Evolutionary conservation across 352 stramenopile species (phyloP).

Genomic region (Phytophthora brassicae): DNA sequence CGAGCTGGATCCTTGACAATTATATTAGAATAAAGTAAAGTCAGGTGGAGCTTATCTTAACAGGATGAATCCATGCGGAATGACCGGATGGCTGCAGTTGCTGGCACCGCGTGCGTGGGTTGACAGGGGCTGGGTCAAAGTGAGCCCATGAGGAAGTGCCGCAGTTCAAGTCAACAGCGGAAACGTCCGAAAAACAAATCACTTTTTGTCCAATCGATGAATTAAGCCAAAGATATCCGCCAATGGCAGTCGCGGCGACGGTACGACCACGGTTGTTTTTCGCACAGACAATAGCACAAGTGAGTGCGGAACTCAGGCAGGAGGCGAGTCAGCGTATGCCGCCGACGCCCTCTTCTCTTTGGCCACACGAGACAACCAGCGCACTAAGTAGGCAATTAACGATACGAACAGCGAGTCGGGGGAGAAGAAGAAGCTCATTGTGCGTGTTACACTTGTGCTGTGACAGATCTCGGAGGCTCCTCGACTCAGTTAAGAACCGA

Average conservation of each 20-base stretch:
- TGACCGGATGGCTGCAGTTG: background rate
- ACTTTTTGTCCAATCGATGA: slow-evolving; percentile 29
- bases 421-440: slow-evolving; percentile 8
- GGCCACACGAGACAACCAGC: slow-evolving; percentile 8
- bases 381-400: slow-evolving; percentile 12
- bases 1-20: background rate
- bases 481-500: background rate
- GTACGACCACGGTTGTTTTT: slow-evolving; percentile 42
- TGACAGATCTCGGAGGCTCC: slow-evolving; percentile 32
- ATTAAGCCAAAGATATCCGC: background rate
- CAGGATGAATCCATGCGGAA: no score
- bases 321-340: slow-evolving; percentile 34
- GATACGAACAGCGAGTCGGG: background rate
- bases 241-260: slow-evolving; percentile 32
- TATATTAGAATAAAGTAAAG: no score
- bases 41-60: no score
- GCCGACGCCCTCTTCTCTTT: slow-evolving; percentile 19
- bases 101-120: background rate
- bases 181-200: slow-evolving; percentile 10
- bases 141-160: background rate
- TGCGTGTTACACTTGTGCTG: slow-evolving; percentile 23
- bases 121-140: background rate
- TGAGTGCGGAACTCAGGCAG: slow-evolving; percentile 29
- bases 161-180: slow-evolving; percentile 16
- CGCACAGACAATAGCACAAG: slow-evolving; percentile 27